Evolutionary conservation across 2,329 filamentous ascomycete species (phyloP), one percentile per base, ranked within the genome.

Genomic region (Pyrenochaeta sp.): DNA sequence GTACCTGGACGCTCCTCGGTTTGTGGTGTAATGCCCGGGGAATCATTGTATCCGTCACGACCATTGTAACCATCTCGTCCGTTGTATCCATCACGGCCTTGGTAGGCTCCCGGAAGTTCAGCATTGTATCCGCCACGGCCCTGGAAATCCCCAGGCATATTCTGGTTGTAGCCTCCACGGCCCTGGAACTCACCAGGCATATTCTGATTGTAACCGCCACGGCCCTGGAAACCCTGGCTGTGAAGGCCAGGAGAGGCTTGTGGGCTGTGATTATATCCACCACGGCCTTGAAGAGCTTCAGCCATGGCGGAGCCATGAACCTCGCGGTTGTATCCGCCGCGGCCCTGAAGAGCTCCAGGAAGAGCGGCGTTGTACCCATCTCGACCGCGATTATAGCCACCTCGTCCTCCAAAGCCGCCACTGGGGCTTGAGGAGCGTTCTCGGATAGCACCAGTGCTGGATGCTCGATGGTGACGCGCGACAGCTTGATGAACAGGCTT

Each of bases 51-150:
- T 3, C 65, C 64, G 17, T 63, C 63, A 3, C 64, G 46, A 2
- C 62, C 65, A 24, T 66, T 65, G 45, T 66, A 65, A 9, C 62
- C 60, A 35, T 65, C 64, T n/a, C 60, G 46, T n/a, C 57, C 56
- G 29, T 68, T 68, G 43, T 71, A 69, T n/a, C 68, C 68, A 29
- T 65, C 63, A 14, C 68, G 61, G 7, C 69, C 68, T 21, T 68
- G 64, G 42, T 60, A 64, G 13, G 56, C 54, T 34, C 65, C 66
- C 22, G 58, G 53, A 10, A 65, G 47, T 34, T 41, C 61, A 28
- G 43, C 49, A n/a, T 67, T 65, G 47, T 69, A 69, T 6, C 66
- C 65, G 15, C 60, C 58, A 28, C 65, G 53, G 32, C 64, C 66
- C 35, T 67, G 65, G 35, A 69, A 54, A 14, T 65, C 65, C 11